Base-by-base conservation (phyloP, 2,329 filamentous ascomycete genomes). In the Calycina herbarum region DNA sequence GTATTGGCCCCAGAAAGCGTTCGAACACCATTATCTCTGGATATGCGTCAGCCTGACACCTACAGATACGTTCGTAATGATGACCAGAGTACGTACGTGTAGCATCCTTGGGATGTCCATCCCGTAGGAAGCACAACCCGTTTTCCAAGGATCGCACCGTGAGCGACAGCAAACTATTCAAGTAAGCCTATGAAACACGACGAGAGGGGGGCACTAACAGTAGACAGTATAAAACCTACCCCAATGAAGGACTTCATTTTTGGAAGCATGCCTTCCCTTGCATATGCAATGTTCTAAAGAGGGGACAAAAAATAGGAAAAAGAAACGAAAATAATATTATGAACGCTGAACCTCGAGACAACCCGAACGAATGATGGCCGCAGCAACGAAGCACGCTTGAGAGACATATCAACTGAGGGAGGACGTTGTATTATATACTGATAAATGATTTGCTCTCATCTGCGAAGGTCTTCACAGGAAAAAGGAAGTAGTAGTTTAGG, bases 81-180 rank as follows among this genome's bases (percentile, higher is more conserved):
- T 27, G 27, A 51, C 10, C 17, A 57, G 38, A 11, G 31, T 45
- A 62, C 67, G 24, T 71, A 70, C 45, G 67, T 65, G 56, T 72
- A 74, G 54, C 73, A 75, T 48, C 73, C 73, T 64, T 71, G 56
- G 17, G 66, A 73, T 2, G 64, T 64, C 72, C 72, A 75, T 27
- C 62, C 65, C 13, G 64, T 66, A 35, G 70, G 69, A 13, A 72
- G 65, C 11, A 64, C 42, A 2, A 61, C 38, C 33, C 63, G 29
- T 35, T 64, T 62, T n/a, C 38, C 61, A 17, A 61, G 48, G n/a
- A 56, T 40, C 7, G 35, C 64, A 15, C 59, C 60, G 24, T 61
- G 42, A 24, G 45, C 35, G 27, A 20, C 33, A 42, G 64, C 38
- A 38, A 42, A 31, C 58, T 64, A 54, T 29, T 2, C 8, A 31